A percentile compares a stretch with the other conserved stretches of the same genome.
These are phyloP conservation scores for Glycine soja DNA, from an alignment of 306 rosid species.

Conservation along the genomic window DNA sequence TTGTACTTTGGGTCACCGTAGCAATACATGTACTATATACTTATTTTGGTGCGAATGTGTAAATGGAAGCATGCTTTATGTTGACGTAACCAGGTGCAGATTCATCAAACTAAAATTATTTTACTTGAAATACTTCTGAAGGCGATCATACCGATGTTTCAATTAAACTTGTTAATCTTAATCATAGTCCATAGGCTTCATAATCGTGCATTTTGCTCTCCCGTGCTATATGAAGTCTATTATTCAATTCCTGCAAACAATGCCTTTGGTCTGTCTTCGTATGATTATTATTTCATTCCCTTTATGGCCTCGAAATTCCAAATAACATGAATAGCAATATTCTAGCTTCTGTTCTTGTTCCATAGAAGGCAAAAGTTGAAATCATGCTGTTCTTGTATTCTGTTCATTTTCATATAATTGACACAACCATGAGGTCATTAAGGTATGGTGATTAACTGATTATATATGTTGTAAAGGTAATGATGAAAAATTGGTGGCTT, in stretches of 20 bases:
- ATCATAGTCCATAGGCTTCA: constrained; percentile 24
- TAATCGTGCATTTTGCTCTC: constrained; percentile 54
- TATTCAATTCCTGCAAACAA: constrained; percentile 48
- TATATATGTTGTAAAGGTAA: constrained; percentile 26
- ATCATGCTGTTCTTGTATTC: constrained; percentile 25
- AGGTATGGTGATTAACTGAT: constrained; percentile 36
- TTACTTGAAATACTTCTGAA: constrained; percentile 43
- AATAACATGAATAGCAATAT: constrained; percentile 40
- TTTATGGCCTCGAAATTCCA: constrained; percentile 63
- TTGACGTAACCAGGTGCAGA: constrained; percentile 53
- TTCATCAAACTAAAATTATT: constrained; percentile 21
- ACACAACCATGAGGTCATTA: constrained; percentile 45
- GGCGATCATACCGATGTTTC: constrained; percentile 50
- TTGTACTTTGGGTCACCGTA: neutral
- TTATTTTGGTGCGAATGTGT: neutral
- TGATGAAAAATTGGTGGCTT: constrained; percentile 41
- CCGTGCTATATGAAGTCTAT: constrained; percentile 60
- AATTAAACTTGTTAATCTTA: neutral
- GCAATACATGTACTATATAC: neutral
- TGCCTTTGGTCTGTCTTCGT: constrained; percentile 48
- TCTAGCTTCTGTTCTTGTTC: constrained; percentile 38
- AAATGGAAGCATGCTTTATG: constrained; percentile 57
- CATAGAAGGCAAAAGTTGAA: constrained; percentile 32
- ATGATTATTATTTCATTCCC: constrained; percentile 47
- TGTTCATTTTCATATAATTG: constrained; percentile 40